Percentiles rank a stretch among this genome's conserved stretches.
Evolutionary conservation across 495 filamentous ascomycete genomes (phyloP).

Genomic region (Neurospora sublineolata): DNA sequence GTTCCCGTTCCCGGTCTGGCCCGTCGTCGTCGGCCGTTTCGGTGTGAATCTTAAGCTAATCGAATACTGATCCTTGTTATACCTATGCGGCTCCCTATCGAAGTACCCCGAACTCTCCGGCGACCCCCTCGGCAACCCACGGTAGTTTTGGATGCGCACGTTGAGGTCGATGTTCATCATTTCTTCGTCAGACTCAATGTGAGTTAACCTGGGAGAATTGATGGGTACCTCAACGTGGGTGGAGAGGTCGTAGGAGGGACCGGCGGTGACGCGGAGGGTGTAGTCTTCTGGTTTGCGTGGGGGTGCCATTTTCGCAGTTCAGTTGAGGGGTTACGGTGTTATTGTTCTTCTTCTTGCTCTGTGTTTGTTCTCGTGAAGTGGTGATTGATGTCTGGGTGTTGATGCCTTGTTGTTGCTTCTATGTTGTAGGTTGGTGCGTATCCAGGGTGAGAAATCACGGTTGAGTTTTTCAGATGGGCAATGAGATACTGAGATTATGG

Average conservation of each 20-base stretch:
- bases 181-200: constrained; percentile 45
- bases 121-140: constrained; percentile 34
- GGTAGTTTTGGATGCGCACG: constrained; percentile 54
- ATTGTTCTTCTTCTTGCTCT: too few relatives aligned
- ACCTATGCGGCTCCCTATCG: constrained; percentile 47
- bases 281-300: constrained; percentile 41
- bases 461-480: too few relatives aligned
- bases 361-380: too few relatives aligned
- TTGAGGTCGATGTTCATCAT: constrained; percentile 48
- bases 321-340: too few relatives aligned
- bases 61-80: constrained; percentile 61
- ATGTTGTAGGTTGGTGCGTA: too few relatives aligned
- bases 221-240: constrained; percentile 60
- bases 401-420: too few relatives aligned
- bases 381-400: too few relatives aligned
- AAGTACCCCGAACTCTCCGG: constrained; percentile 40
- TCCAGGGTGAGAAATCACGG: too few relatives aligned
- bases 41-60: constrained; percentile 67
- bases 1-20: too few relatives aligned
- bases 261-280: constrained; percentile 61
- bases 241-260: constrained; percentile 54
- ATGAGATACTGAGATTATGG: too few relatives aligned
- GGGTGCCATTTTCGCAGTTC: neutral
- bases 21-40: too few relatives aligned
- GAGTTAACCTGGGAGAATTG: constrained; percentile 47